Conservation (phyloP, 768 basidiomycete genomes). For the Amyloporia xantha region DNA sequence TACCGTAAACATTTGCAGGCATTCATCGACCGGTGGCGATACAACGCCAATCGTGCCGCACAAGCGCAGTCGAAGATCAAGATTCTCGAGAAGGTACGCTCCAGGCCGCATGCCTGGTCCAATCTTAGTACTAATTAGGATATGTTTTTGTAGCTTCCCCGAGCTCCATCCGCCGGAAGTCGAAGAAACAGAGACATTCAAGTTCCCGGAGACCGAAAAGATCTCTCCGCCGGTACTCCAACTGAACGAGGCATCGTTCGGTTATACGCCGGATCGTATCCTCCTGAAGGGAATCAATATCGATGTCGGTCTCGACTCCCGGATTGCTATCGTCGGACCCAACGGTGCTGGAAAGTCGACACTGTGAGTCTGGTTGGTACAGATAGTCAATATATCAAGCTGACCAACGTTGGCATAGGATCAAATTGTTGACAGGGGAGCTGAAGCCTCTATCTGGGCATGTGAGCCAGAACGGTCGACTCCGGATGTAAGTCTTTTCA, state of each 20-base stretch:
- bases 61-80: conserved; percentile 49
- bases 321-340: conserved; percentile 92
- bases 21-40: conserved; percentile 97
- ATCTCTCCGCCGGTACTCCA: conserved; percentile 94
- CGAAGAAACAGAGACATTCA: conserved; percentile 92
- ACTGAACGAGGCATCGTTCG: conserved; percentile 85
- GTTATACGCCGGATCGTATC: conserved; percentile 71
- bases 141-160: conserved; percentile 54
- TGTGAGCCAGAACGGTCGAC: conserved; percentile 83
- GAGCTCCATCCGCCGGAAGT: conserved; percentile 89
- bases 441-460: conserved; percentile 70
- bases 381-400: too few relatives aligned
- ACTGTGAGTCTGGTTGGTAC: conserved; percentile 41
- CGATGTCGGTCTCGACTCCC: conserved; percentile 89
- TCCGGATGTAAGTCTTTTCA: conserved; percentile 61
- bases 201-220: conserved; percentile 96
- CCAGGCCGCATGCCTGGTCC: background rate
- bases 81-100: conserved; percentile 60
- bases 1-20: conserved; percentile 95
- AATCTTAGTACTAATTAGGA: background rate
- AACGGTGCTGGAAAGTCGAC: conserved; percentile 98
- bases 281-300: conserved; percentile 78
- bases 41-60: conserved; percentile 87
- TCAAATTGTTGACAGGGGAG: conserved; percentile 88
- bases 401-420: conserved; percentile 42